These are phyloP conservation scores for Exophiala lecanii-corni DNA, from an alignment of 2,329 filamentous ascomycete species.

Conservation along the genomic window DNA sequence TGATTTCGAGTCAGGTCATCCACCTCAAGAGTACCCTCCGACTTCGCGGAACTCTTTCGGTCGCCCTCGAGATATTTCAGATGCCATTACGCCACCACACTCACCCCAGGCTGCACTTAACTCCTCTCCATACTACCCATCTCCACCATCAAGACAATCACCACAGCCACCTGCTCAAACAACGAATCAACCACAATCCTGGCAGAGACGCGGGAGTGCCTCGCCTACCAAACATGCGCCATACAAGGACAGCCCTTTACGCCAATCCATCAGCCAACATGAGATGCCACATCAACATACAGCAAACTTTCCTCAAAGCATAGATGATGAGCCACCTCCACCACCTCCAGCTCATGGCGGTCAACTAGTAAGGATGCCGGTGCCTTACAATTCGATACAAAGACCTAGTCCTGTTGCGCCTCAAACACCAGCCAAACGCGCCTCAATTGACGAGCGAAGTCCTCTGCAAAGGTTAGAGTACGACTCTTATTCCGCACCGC, in stretches of 20 bases:
- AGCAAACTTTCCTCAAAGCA: background rate
- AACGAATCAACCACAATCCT: slow-evolving; percentile 8
- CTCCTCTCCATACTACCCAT: slow-evolving; percentile 13
- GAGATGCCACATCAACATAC: slow-evolving; percentile 22
- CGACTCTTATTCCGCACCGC: slow-evolving; percentile 20
- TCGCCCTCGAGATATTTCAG: background rate
- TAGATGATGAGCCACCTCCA: slow-evolving; percentile 29
- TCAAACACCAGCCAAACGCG: slow-evolving; percentile 13
- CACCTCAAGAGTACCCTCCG: too few relatives aligned
- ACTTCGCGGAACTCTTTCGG: background rate
- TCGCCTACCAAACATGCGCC: slow-evolving; percentile 24
- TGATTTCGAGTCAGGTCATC: too few relatives aligned
- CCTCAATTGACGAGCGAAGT: slow-evolving; percentile 22
- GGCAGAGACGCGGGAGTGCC: slow-evolving; percentile 23
- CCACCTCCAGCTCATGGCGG: slow-evolving; percentile 32
- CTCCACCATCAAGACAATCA: slow-evolving; percentile 10
- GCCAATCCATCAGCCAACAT: slow-evolving; percentile 27
- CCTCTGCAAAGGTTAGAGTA: slow-evolving; percentile 26
- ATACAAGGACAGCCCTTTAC: slow-evolving; percentile 29
- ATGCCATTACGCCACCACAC: slow-evolving; percentile 1
- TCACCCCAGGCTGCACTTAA: slow-evolving; percentile 5
- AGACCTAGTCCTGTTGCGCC: slow-evolving; percentile 18
- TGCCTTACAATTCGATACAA: slow-evolving; percentile 6
- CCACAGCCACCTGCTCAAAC: slow-evolving; percentile 9
- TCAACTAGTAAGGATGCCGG: slow-evolving; percentile 8